Conservation (phyloP, 2,329 filamentous ascomycete genomes). For the Phoma herbarum region DNA sequence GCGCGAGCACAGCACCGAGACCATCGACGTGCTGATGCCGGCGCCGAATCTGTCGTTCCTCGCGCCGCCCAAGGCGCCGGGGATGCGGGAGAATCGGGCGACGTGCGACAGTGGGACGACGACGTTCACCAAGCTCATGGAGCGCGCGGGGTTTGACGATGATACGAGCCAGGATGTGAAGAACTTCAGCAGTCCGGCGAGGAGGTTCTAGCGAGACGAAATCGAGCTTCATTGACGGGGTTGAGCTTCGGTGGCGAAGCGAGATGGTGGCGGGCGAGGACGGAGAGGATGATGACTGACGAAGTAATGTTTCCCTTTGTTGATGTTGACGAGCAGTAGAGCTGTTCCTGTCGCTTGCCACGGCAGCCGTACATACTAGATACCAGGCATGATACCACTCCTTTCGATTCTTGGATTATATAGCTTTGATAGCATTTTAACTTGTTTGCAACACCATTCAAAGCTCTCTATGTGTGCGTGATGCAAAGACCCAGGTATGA, state of each 20-base stretch:
- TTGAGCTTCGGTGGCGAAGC: too few relatives aligned
- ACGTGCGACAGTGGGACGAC: constrained; percentile 46
- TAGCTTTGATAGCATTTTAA: constrained; percentile 19
- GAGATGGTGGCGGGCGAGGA: neutral
- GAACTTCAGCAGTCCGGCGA: constrained; percentile 33
- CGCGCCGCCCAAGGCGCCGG: constrained; percentile 42
- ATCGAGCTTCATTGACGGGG: neutral
- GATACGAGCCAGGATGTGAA: constrained; percentile 40
- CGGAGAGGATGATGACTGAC: neutral
- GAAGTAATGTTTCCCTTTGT: neutral
- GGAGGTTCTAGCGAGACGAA: constrained; percentile 3
- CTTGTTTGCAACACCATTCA: too few relatives aligned
- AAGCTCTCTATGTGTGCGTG: too few relatives aligned
- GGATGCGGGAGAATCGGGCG: constrained; percentile 44
- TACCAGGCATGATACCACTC: constrained; percentile 20
- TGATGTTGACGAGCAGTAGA: constrained; percentile 7
- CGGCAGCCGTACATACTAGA: constrained; percentile 17
- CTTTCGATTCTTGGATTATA: constrained; percentile 12
- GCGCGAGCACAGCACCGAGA: constrained; percentile 53
- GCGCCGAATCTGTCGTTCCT: constrained; percentile 44
- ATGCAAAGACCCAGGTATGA: too few relatives aligned
- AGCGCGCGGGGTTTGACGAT: constrained; percentile 52
- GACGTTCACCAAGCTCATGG: constrained; percentile 55
- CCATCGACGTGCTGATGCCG: constrained; percentile 56
- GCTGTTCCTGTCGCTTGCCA: constrained; percentile 18